Evolutionary conservation across 2,329 filamentous ascomycete species (phyloP).

Genomic region (Parafenestella ontariensis): DNA sequence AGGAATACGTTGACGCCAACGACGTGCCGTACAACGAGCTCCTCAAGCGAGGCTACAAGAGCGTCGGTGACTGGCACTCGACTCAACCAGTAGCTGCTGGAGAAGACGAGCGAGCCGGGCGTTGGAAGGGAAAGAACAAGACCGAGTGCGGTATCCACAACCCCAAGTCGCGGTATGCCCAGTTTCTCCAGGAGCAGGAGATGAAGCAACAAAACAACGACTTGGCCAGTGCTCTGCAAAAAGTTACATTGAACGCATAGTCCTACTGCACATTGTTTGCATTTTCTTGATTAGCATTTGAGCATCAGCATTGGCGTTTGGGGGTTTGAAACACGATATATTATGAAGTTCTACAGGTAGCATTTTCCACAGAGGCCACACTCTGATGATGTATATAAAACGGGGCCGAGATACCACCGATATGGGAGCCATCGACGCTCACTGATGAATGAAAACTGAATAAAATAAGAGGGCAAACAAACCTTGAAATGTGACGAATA

Average conservation of each 20-base stretch:
- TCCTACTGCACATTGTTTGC: slow-evolving; percentile 19
- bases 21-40: slow-evolving; percentile 93
- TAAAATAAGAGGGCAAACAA: slow-evolving; percentile 4
- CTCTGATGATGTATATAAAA: slow-evolving; percentile 14
- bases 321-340: slow-evolving; percentile 21
- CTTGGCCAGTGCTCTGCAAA: slow-evolving; percentile 40
- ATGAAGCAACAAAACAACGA: slow-evolving; percentile 60
- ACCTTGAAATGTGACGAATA: background rate
- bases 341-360: slow-evolving; percentile 11
- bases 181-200: slow-evolving; percentile 79
- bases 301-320: slow-evolving; percentile 54
- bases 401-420: slow-evolving; percentile 34
- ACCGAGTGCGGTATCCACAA: slow-evolving; percentile 99
- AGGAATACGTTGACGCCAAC: slow-evolving; percentile 84
- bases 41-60: slow-evolving; percentile 95
- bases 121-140: slow-evolving; percentile 96
- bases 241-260: slow-evolving; percentile 33
- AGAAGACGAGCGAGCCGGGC: slow-evolving; percentile 93
- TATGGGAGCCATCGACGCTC: slow-evolving; percentile 19
- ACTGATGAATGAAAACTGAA: slow-evolving; percentile 13
- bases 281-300: slow-evolving; percentile 26
- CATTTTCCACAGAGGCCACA: slow-evolving; percentile 9
- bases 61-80: slow-evolving; percentile 97
- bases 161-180: slow-evolving; percentile 90
- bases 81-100: slow-evolving; percentile 86